Conservation (phyloP, 768 basidiomycete species). For the Rhodotorula diobovata region DNA sequence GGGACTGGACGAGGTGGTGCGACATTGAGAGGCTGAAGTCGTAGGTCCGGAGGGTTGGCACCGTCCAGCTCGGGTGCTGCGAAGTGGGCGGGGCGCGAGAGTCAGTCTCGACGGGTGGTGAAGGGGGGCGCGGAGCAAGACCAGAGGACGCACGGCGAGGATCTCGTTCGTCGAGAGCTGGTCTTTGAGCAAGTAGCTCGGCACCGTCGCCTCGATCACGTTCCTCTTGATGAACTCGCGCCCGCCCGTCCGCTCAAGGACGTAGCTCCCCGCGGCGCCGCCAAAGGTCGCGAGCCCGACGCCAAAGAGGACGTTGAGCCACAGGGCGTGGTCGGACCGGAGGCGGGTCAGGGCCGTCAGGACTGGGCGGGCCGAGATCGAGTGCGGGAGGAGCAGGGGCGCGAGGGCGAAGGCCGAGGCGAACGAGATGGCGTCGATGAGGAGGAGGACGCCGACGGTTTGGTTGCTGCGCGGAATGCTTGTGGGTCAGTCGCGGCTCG, state of each 20-base stretch:
- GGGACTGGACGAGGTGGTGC: conserved; percentile 6
- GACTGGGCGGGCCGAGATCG: conserved; percentile 12
- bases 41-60: conserved; percentile 18
- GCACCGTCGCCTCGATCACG: conserved; percentile 16
- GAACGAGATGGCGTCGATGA: conserved; percentile 32
- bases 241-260: conserved; percentile 21
- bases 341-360: conserved; percentile 16
- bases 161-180: conserved; percentile 27
- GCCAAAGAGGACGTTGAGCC: conserved; percentile 19
- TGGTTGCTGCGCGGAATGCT: not conserved
- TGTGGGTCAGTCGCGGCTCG: not conserved
- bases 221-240: conserved; percentile 13
- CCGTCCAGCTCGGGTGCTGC: conserved; percentile 5
- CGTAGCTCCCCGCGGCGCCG: conserved; percentile 16
- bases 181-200: conserved; percentile 16
- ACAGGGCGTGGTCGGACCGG: conserved; percentile 7
- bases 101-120: not conserved
- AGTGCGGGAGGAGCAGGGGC: conserved; percentile 18
- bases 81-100: too few species aligned
- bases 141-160: conserved; percentile 15
- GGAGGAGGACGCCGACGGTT: conserved; percentile 22
- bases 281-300: conserved; percentile 12
- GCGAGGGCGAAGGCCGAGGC: conserved; percentile 27
- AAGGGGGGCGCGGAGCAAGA: not conserved
- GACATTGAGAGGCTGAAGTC: conserved; percentile 3